Evolutionary conservation across 768 basidiomycete genomes (phyloP).

Genomic region (Boletellus ananas): DNA sequence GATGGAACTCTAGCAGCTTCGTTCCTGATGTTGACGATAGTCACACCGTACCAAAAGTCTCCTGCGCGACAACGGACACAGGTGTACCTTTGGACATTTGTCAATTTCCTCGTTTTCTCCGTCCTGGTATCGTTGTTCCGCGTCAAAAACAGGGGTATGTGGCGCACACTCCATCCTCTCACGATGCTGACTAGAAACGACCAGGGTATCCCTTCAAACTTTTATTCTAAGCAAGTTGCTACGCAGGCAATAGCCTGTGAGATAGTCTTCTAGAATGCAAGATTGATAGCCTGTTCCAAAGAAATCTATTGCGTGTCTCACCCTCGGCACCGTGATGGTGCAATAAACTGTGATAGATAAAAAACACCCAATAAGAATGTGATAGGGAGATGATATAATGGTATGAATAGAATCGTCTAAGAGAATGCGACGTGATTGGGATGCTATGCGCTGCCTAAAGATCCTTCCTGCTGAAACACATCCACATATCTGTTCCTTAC

Average conservation of each 20-base stretch:
- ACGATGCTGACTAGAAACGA: constrained; percentile 1
- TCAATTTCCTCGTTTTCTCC: constrained; percentile 82
- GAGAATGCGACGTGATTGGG: not conserved
- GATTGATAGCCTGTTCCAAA: not conserved
- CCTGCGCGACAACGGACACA: constrained; percentile 76
- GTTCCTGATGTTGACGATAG: constrained; percentile 75
- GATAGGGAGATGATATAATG: constrained; percentile 17
- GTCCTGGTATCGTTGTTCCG: constrained; percentile 83
- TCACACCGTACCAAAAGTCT: constrained; percentile 74
- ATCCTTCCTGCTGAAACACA: constrained; percentile 65
- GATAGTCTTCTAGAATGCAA: not conserved
- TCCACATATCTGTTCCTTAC: constrained; percentile 85
- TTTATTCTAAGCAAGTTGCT: constrained; percentile 45
- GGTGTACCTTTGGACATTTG: constrained; percentile 83
- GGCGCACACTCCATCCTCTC: not conserved
- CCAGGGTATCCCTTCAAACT: constrained; percentile 80
- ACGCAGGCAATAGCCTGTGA: no score
- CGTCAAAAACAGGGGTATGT: constrained; percentile 83
- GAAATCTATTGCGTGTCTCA: constrained; percentile 1
- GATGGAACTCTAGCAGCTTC: constrained; percentile 80
- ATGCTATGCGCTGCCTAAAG: constrained; percentile 14
- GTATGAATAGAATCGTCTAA: constrained; percentile 11
- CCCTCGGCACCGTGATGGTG: constrained; percentile 1
- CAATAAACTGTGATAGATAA: constrained; percentile 21
- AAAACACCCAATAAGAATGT: constrained; percentile 17